Base-by-base conservation (phyloP, 139 green algal genomes). In the Chlamydomonas eustigma region DNA sequence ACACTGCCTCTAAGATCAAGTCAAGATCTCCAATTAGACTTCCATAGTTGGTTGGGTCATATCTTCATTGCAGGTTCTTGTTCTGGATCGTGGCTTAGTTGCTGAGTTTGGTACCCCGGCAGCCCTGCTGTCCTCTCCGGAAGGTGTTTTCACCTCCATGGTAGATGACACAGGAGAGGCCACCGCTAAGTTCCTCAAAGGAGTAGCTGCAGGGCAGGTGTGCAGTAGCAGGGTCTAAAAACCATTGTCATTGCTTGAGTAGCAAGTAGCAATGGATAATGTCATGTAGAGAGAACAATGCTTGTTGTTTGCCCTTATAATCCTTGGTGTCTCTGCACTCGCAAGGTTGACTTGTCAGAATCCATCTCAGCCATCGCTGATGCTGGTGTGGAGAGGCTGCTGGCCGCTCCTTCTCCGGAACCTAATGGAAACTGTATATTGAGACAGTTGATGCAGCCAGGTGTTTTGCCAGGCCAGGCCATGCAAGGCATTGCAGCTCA, bases 111-210 rank as follows among this genome's bases (percentile, higher is more conserved):
- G 72, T 32, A 63, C 80, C 5, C 81, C 81, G 31, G 39, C 30
- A 24, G 37, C 67, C 33, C 78, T 87, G 22, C 81, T 87, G 39
- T 25, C 52, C 0, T 2, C 63, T 33, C 52, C 66, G 1, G 33
- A 64, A 22, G 37, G 77, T 30, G 37, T 81, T 36, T 83, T 84
- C 71, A 70, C 66, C 5, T 66, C 66, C 25, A 77, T 90, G 79
- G 85, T 90, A 2, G 38, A 78, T 38, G 85, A 86, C 38, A 87
- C 84, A 0, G 84, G 84, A 18, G 76, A 85, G n/a, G 78, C 78
- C 52, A 81, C 81, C 24, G 75, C 83, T 39, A 31, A 37, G 25
- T 81, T 83, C 74, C 75, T 86, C 22, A 75, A 83, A 28, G 64
- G 31, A 30, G 64, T 87, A 32, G 84, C 81, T 6, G 74, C 77